Percentiles rank a stretch among this genome's conserved stretches.
Conservation (phyloP, 139 green algal species). For the Raphidocelis subcapitata region DNA sequence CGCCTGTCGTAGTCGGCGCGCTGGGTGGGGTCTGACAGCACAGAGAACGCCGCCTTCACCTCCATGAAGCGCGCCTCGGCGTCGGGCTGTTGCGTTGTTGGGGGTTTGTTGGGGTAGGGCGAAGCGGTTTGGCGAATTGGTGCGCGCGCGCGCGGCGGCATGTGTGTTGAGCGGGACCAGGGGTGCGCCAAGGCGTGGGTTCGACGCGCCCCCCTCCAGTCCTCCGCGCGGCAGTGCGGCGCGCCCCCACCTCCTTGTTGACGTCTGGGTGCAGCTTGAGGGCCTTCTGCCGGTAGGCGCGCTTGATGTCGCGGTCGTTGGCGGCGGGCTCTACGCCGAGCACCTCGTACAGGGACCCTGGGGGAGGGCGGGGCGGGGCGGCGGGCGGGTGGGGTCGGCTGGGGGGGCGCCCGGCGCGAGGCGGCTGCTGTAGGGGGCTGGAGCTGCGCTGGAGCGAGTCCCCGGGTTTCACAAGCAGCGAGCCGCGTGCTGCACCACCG, state of each 20-base stretch:
- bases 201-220: too few relatives aligned
- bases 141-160: too few relatives aligned
- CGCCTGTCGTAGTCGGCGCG: conserved; percentile 42
- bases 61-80: conserved; percentile 69
- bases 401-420: background rate
- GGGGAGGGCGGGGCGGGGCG: background rate
- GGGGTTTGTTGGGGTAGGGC: too few relatives aligned
- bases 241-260: conserved; percentile 34
- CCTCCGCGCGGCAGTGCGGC: background rate
- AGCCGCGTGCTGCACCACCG: too few relatives aligned
- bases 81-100: too few relatives aligned
- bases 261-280: conserved; percentile 42
- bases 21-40: conserved; percentile 47
- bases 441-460: too few relatives aligned
- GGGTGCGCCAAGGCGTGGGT: too few relatives aligned
- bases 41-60: conserved; percentile 63
- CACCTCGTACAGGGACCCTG: conserved; percentile 25
- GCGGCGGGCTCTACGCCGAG: conserved; percentile 15
- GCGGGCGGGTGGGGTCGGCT: background rate
- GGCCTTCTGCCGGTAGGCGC: conserved; percentile 27
- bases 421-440: background rate
- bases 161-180: too few relatives aligned
- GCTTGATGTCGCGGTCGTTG: conserved; percentile 31
- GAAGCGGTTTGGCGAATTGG: too few relatives aligned
- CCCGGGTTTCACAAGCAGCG: too few relatives aligned